phyloP scores from a whole-genome alignment of 257 asterid species.

The Euphrasia confusa region DNA sequence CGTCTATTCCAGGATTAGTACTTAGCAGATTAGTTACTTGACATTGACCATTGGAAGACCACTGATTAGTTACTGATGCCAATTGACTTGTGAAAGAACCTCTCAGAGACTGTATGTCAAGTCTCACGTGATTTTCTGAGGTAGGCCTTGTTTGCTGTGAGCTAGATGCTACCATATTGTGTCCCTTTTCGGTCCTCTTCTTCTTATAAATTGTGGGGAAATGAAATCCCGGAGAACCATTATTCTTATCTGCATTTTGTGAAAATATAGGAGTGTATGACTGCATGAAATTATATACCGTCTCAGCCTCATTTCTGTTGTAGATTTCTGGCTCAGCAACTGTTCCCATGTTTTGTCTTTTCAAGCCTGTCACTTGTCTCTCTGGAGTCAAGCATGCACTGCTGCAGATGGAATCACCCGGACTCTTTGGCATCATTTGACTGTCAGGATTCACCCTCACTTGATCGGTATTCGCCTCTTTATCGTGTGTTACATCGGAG shows the following conservation, averaged over 20 bases:
- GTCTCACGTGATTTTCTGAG: constrained; percentile 18
- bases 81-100: constrained; percentile 25
- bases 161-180: constrained; percentile 34
- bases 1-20: constrained; percentile 24
- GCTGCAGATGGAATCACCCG: constrained; percentile 36
- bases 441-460: constrained; percentile 26
- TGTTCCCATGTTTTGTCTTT: constrained; percentile 39
- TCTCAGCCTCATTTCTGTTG: constrained; percentile 40
- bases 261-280: constrained; percentile 32
- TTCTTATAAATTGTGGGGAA: constrained; percentile 55
- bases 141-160: constrained; percentile 24
- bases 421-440: constrained; percentile 30
- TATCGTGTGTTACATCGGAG: constrained; percentile 64
- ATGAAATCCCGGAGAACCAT: constrained; percentile 33
- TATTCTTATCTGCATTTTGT: constrained; percentile 26
- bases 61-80: constrained; percentile 26
- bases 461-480: constrained; percentile 42
- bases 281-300: constrained; percentile 45
- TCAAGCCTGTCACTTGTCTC: constrained; percentile 37
- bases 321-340: constrained; percentile 36
- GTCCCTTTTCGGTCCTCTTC: constrained; percentile 52
- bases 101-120: constrained; percentile 10
- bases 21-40: constrained; percentile 26
- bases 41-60: constrained; percentile 27
- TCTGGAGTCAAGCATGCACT: constrained; percentile 37